Conservation (phyloP, 768 basidiomycete species). For the Kwoniella bestiolae region DNA sequence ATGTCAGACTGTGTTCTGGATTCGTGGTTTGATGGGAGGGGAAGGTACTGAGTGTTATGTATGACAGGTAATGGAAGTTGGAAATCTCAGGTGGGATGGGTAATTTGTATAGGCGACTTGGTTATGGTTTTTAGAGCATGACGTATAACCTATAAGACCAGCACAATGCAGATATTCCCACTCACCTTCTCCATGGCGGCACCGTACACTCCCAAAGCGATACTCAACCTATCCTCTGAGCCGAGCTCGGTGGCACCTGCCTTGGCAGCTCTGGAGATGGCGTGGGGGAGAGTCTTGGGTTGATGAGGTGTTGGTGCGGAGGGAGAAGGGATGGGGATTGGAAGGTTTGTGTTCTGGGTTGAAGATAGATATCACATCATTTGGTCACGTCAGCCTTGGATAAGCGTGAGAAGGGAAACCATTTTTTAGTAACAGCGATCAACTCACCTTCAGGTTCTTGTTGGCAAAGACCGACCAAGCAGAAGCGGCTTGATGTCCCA, state of each 20-base stretch:
- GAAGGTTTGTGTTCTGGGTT: slow-evolving; percentile 80
- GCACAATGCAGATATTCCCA: too few relatives aligned
- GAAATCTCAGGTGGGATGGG: too few relatives aligned
- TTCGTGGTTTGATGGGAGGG: too few relatives aligned
- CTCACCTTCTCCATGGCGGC: slow-evolving; percentile 75
- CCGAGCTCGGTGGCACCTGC: slow-evolving; percentile 62
- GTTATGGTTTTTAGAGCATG: too few relatives aligned
- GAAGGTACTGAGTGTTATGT: too few relatives aligned
- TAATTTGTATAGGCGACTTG: too few relatives aligned
- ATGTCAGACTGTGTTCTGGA: not conserved
- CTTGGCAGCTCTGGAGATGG: slow-evolving; percentile 79
- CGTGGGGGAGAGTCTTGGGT: slow-evolving; percentile 97
- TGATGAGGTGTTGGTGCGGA: slow-evolving; percentile 65
- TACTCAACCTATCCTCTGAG: slow-evolving; percentile 71
- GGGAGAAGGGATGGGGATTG: slow-evolving; percentile 66
- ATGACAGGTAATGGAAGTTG: too few relatives aligned
- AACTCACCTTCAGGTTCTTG: slow-evolving; percentile 57
- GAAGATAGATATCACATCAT: too few relatives aligned
- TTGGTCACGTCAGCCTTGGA: too few relatives aligned
- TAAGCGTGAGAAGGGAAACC: too few relatives aligned
- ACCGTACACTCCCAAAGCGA: slow-evolving; percentile 77
- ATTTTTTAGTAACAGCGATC: too few relatives aligned
- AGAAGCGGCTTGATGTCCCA: slow-evolving; percentile 48
- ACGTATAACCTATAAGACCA: too few relatives aligned
- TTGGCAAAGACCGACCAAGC: slow-evolving; percentile 56